These are phyloP conservation scores for Silene vulgaris DNA, from an alignment of 179 eudicot species.

Conservation along the genomic window DNA sequence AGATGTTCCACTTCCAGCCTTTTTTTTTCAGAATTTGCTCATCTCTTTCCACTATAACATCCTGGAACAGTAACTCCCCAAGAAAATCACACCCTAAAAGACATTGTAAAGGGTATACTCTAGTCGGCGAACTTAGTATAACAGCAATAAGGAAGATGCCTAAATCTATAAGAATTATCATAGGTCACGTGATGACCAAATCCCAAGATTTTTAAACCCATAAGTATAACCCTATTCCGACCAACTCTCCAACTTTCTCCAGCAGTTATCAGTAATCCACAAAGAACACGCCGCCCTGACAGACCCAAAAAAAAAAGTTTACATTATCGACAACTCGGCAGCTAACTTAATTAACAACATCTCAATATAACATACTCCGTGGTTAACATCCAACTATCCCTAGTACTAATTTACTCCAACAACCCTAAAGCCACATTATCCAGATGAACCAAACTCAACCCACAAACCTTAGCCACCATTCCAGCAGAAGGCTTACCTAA, in stretches of 20 bases:
- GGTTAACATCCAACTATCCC: neutral
- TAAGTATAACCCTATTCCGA: neutral
- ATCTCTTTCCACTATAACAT: neutral
- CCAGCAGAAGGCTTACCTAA: neutral
- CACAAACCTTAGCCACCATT: neutral
- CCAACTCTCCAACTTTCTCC: conserved; percentile 2
- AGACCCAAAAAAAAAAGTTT: neutral
- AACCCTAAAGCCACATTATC: neutral
- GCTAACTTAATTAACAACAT: neutral
- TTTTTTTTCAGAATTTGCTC: neutral
- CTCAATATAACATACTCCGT: neutral
- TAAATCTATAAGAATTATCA: neutral
- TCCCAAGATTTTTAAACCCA: neutral
- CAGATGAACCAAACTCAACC: neutral
- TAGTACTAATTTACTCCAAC: neutral
- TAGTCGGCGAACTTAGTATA: neutral
- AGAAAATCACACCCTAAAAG: neutral
- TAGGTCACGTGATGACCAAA: neutral
- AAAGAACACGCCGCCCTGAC: neutral
- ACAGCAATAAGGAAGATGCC: neutral
- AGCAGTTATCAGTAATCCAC: neutral
- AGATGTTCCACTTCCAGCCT: neutral
- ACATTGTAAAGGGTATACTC: neutral
- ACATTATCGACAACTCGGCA: neutral
- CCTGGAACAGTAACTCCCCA: neutral